phyloP scores from a whole-genome alignment of 2,329 filamentous ascomycete genomes.

The Furcasterigmium furcatum region DNA sequence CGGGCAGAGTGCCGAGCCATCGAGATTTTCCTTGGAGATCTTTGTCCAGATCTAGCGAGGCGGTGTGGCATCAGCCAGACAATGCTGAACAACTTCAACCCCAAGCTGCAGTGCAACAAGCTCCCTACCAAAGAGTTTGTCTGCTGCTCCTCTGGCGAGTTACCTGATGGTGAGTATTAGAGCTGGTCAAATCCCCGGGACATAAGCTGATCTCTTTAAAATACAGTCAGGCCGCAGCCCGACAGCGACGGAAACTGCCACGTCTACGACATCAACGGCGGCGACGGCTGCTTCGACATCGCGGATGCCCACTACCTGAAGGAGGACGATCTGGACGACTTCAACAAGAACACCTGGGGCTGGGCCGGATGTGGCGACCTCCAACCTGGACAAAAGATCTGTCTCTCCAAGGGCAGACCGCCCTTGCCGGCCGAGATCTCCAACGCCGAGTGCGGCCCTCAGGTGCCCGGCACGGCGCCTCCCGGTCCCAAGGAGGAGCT shows the following conservation, averaged over 20 bases:
- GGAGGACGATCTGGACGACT: constrained; percentile 27
- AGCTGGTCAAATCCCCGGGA: constrained; percentile 5
- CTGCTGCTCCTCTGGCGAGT: constrained; percentile 29
- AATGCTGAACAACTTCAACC: constrained; percentile 36
- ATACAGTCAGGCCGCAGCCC: constrained; percentile 26
- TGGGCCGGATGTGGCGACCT: constrained; percentile 28
- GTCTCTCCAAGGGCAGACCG: constrained; percentile 26
- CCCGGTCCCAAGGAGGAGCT: constrained; percentile 13
- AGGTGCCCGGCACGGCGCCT: constrained; percentile 20
- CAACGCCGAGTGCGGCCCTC: constrained; percentile 29
- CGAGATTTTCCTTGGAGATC: constrained; percentile 28
- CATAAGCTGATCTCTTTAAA: constrained; percentile 17
- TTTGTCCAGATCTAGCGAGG: constrained; percentile 29
- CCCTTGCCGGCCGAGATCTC: constrained; percentile 26
- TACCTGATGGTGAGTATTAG: constrained; percentile 6
- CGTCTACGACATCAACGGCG: constrained; percentile 23
- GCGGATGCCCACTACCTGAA: constrained; percentile 29
- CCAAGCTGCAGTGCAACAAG: constrained; percentile 16
- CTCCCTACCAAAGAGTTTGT: constrained; percentile 24
- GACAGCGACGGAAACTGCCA: constrained; percentile 28
- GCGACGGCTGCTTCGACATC: constrained; percentile 31
- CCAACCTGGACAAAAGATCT: constrained; percentile 21
- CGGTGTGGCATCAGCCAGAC: constrained; percentile 32
- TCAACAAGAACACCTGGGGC: constrained; percentile 34
- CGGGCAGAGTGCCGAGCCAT: constrained; percentile 16